These are phyloP conservation scores for Helenozyma baotianmanensis DNA, from an alignment of 805 yeast species.

Conservation along the genomic window DNA sequence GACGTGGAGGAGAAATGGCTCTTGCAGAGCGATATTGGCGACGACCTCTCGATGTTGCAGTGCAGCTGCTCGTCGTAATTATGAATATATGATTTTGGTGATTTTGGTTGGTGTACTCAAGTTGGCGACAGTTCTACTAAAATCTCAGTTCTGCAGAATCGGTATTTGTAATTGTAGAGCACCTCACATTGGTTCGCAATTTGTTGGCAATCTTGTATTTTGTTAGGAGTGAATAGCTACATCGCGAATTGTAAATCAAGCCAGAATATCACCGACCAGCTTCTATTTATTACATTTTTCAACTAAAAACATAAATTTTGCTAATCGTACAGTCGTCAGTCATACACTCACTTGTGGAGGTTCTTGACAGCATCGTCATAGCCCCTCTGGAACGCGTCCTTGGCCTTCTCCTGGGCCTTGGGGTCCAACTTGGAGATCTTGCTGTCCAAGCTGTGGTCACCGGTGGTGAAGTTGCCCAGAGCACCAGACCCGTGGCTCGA, in stretches of 20 bases:
- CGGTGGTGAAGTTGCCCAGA: constrained; percentile 27
- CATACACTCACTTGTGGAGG: constrained; percentile 2
- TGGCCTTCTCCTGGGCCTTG: constrained; percentile 33
- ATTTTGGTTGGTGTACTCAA: neutral
- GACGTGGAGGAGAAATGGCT: constrained; percentile 57
- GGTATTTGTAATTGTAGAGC: too few relatives aligned
- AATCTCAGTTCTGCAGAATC: too few relatives aligned
- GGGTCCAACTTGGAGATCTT: constrained; percentile 33
- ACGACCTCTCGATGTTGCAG: constrained; percentile 56
- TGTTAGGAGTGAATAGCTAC: too few relatives aligned
- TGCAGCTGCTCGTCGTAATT: constrained; percentile 59
- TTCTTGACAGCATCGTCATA: constrained; percentile 29
- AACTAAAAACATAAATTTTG: neutral
- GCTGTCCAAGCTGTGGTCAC: constrained; percentile 31
- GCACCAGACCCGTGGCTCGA: constrained; percentile 2
- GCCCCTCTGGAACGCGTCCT: constrained; percentile 37
- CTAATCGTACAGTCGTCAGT: neutral
- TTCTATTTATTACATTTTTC: too few relatives aligned
- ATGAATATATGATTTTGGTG: neutral
- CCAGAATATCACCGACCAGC: too few relatives aligned
- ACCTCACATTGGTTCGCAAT: too few relatives aligned
- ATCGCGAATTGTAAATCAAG: too few relatives aligned
- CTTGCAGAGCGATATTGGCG: constrained; percentile 45
- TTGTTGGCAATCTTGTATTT: too few relatives aligned
- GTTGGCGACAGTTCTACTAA: too few relatives aligned